phyloP scores from a whole-genome alignment of 495 filamentous ascomycete species.

The Talaromyces liani region DNA sequence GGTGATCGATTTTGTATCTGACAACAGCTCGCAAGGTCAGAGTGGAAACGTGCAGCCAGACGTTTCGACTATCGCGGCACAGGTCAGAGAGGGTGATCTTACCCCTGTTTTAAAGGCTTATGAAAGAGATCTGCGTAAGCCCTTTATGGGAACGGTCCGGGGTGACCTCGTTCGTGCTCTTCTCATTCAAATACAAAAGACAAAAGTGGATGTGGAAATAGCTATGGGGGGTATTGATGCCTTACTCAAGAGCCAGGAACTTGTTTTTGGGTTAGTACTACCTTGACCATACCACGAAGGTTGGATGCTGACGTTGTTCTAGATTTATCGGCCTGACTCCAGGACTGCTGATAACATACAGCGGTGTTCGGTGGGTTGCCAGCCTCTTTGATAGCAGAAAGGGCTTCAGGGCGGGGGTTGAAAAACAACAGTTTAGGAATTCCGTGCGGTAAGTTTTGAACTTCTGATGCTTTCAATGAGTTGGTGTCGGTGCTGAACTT shows the following conservation, averaged over 20 bases:
- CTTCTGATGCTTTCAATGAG: neutral
- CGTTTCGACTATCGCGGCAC: conserved; percentile 60
- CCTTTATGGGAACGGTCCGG: conserved; percentile 68
- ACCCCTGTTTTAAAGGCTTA: conserved; percentile 87
- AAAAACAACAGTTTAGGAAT: conserved; percentile 58
- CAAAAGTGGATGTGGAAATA: conserved; percentile 95
- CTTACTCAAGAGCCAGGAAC: conserved; percentile 88
- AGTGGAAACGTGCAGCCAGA: conserved; percentile 43
- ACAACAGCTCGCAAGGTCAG: conserved; percentile 50
- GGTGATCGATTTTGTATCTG: conserved; percentile 89
- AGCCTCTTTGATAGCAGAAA: conserved; percentile 58
- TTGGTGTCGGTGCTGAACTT: conserved; percentile 10
- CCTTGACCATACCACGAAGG: neutral
- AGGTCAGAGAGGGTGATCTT: conserved; percentile 84
- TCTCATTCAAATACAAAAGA: conserved; percentile 95
- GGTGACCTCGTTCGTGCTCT: conserved; percentile 88
- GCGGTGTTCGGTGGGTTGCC: conserved; percentile 63
- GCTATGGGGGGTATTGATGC: conserved; percentile 91
- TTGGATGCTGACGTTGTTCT: conserved; percentile 16
- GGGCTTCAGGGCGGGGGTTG: conserved; percentile 51
- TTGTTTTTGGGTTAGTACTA: conserved; percentile 70
- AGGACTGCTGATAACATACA: conserved; percentile 74
- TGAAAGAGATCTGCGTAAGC: conserved; percentile 73
- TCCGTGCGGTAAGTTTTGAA: conserved; percentile 54
- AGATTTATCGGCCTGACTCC: conserved; percentile 88